Evolutionary conservation across 805 yeast species (phyloP).

Genomic region (Metschnikowia cerradonensis): DNA sequence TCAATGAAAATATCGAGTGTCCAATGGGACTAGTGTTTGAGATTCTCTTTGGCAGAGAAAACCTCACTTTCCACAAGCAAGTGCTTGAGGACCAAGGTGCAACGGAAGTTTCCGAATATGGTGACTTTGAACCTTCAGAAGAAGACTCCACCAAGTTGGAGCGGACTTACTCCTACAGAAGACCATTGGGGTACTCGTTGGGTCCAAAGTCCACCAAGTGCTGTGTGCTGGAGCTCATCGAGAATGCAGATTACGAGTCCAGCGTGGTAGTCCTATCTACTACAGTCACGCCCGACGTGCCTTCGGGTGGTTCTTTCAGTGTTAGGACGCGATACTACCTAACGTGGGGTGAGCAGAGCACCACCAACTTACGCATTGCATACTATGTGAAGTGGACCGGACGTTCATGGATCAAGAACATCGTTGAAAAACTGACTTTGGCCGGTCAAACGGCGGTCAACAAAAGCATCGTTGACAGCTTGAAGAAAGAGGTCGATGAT

Average conservation of each 20-base stretch:
- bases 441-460: conserved; percentile 70
- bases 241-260: conserved; percentile 46
- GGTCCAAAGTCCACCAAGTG: conserved; percentile 78
- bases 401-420: conserved; percentile 73
- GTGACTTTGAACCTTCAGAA: conserved; percentile 8
- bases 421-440: conserved; percentile 70
- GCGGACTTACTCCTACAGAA: conserved; percentile 54
- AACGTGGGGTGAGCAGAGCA: conserved; percentile 68
- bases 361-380: conserved; percentile 59
- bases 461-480: conserved; percentile 43
- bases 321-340: conserved; percentile 70
- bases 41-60: conserved; percentile 57
- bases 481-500: conserved; percentile 35
- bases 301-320: conserved; percentile 79
- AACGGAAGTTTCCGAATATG: conserved; percentile 46
- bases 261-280: conserved; percentile 49
- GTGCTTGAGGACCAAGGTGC: conserved; percentile 61
- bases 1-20: conserved; percentile 51
- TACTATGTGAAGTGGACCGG: conserved; percentile 86
- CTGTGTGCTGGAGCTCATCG: conserved; percentile 55
- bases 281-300: conserved; percentile 74
- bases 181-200: conserved; percentile 63
- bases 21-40: conserved; percentile 62
- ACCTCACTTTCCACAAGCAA: conserved; percentile 40
- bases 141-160: conserved; percentile 29